Evolutionary conservation across 495 filamentous ascomycete genomes (phyloP), one percentile per base, ranked within the genome.

Genomic region (Aspergillus panamensis): DNA sequence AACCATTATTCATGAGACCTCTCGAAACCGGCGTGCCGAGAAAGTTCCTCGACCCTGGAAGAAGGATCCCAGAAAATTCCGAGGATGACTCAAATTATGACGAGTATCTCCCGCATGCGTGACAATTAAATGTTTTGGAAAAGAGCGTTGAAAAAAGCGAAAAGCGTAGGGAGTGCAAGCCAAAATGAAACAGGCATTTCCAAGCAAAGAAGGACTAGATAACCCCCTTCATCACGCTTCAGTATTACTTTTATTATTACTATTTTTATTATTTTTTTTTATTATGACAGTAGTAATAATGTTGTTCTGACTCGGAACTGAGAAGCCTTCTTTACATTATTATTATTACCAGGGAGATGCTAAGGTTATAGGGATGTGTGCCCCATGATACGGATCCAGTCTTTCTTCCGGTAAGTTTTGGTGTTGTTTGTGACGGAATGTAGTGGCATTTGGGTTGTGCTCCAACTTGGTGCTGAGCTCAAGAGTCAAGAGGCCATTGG

Each of bases 401-500:
- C 62, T 60, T 58, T 55, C 47, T 51, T 39, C 45, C 30, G 48
- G 59, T 63, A 60, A 57, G 25, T 25, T 53, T 55, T 33, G 51
- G 63, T 61, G 63, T 57, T 55, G 60, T 66, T 66, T 66, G 54
- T 48, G 20, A 21, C 37, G 63, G 60, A 59, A 61, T 62, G 57
- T 37, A 29, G 63, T 66, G 63, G 63, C 63, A 66, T 66, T 66
- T 33, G 2, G 3, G 30, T 20, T 14, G 6, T 20, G 8, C 33
- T 29, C 13, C 29, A 39, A 21, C 33, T n/a, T n/a, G 17, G 17
- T 43, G 14, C 33, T 53, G 19, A 35, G 33, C 33, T 13, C 13
- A 13, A 35, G 1, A 35, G 13, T 35, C 33, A 35, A 25, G 25
- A 25, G 25, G 25, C 25, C 25, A 25, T 25, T 2, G 25, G 2